Conservation (phyloP, 345 rosid species). For the Atalantia buxifolia region DNA sequence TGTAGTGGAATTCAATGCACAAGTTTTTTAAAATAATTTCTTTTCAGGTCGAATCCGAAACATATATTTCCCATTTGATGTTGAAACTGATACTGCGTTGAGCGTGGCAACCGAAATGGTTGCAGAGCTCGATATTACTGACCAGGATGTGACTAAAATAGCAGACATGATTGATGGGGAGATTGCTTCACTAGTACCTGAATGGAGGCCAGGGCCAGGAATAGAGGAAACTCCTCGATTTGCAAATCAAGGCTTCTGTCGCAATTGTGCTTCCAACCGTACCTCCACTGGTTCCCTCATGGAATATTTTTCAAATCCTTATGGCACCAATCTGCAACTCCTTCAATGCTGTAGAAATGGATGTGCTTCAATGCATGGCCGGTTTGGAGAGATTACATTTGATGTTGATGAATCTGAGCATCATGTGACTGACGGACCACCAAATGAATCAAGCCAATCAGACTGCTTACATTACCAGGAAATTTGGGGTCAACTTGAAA, state of each 20-base stretch:
- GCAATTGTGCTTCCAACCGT: slow-evolving; percentile 58
- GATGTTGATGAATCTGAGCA: slow-evolving; percentile 48
- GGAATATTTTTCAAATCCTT: slow-evolving; percentile 45
- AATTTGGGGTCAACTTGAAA: slow-evolving; percentile 70
- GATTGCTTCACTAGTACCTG: slow-evolving; percentile 74
- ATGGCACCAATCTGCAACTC: slow-evolving; percentile 29
- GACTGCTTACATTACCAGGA: slow-evolving; percentile 39
- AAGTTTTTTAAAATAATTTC: background rate
- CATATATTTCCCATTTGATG: slow-evolving; percentile 83
- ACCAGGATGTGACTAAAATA: slow-evolving; percentile 73
- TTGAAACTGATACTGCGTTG: slow-evolving; percentile 71
- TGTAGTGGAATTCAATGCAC: background rate
- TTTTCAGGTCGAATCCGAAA: slow-evolving; percentile 69
- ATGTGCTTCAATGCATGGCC: slow-evolving; percentile 77
- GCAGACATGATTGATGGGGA: slow-evolving; percentile 90
- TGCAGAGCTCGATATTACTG: slow-evolving; percentile 80
- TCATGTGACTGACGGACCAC: slow-evolving; percentile 27
- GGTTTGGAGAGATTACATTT: slow-evolving; percentile 76
- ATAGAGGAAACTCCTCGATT: slow-evolving; percentile 57
- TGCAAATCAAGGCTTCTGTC: slow-evolving; percentile 52
- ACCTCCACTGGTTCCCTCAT: slow-evolving; percentile 67
- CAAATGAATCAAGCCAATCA: slow-evolving; percentile 20
- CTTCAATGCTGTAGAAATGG: slow-evolving; percentile 53
- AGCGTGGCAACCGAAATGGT: slow-evolving; percentile 98
- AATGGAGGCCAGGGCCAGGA: slow-evolving; percentile 72